phyloP scores from a whole-genome alignment of 257 asterid genomes.

The Penstemon newberryi region DNA sequence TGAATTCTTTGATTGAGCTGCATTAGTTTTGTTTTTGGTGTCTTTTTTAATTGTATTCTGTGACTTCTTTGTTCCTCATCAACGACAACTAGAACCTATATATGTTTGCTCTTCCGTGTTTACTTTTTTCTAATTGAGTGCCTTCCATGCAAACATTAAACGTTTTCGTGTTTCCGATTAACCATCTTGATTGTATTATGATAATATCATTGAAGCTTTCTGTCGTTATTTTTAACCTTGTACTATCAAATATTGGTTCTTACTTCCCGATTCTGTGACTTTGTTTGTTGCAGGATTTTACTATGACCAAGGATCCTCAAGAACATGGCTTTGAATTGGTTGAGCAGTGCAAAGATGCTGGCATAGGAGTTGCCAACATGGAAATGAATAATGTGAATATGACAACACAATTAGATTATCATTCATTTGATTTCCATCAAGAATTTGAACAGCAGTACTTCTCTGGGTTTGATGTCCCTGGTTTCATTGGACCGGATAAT shows the following conservation, averaged over 20 bases:
- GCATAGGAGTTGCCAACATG: conserved; percentile 48
- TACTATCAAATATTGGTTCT: neutral
- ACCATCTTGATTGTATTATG: neutral
- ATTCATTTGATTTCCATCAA: conserved; percentile 58
- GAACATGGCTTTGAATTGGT: conserved; percentile 55
- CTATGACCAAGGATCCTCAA: conserved; percentile 48
- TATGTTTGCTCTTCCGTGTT: too few species aligned
- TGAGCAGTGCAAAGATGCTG: conserved; percentile 60
- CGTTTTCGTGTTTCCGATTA: neutral
- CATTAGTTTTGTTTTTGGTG: neutral
- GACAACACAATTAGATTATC: conserved; percentile 53
- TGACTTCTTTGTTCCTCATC: neutral
- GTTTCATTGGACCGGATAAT: conserved; percentile 53
- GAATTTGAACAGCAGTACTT: conserved; percentile 65
- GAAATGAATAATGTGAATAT: conserved; percentile 47
- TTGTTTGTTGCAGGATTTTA: conserved; percentile 48
- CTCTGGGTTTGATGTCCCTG: conserved; percentile 53
- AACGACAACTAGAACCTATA: neutral
- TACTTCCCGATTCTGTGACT: neutral
- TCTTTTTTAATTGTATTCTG: neutral
- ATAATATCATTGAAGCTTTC: neutral
- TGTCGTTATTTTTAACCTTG: neutral
- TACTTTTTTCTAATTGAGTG: neutral
- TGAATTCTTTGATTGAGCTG: conserved; percentile 1
- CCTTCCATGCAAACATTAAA: neutral